Evolutionary conservation across 305 asterid genomes (phyloP).

Genomic region (Petunia hybrid): DNA sequence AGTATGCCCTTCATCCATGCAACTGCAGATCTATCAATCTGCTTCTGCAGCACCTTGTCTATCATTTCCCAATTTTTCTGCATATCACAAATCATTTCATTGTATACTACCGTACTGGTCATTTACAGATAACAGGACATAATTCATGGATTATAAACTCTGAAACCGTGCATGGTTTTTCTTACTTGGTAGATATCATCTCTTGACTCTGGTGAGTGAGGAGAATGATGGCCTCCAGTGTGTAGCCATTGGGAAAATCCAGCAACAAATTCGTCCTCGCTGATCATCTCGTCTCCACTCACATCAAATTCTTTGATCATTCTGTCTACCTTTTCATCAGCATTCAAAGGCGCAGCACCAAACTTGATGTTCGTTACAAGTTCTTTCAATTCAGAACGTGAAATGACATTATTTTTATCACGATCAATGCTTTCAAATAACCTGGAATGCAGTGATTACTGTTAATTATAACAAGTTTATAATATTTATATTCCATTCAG

Average conservation of each 20-base stretch:
- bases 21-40: conserved; percentile 50
- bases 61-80: conserved; percentile 75
- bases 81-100: conserved; percentile 23
- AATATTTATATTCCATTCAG: background rate
- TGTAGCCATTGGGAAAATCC: conserved; percentile 58
- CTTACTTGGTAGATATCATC: conserved; percentile 51
- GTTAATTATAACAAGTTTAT: background rate
- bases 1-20: conserved; percentile 55
- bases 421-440: conserved; percentile 58
- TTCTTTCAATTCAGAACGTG: conserved; percentile 55
- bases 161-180: background rate
- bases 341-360: conserved; percentile 48
- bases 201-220: conserved; percentile 38
- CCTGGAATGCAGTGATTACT: conserved; percentile 41
- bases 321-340: conserved; percentile 46
- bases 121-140: background rate
- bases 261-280: conserved; percentile 52
- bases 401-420: conserved; percentile 58
- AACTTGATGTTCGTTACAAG: conserved; percentile 49
- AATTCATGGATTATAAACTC: background rate
- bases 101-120: background rate
- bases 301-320: conserved; percentile 53
- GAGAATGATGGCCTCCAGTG: conserved; percentile 29
- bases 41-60: conserved; percentile 58
- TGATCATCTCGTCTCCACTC: conserved; percentile 48